Conservation (phyloP, 768 basidiomycete species). For the Coprinopsis marcescibilis region DNA sequence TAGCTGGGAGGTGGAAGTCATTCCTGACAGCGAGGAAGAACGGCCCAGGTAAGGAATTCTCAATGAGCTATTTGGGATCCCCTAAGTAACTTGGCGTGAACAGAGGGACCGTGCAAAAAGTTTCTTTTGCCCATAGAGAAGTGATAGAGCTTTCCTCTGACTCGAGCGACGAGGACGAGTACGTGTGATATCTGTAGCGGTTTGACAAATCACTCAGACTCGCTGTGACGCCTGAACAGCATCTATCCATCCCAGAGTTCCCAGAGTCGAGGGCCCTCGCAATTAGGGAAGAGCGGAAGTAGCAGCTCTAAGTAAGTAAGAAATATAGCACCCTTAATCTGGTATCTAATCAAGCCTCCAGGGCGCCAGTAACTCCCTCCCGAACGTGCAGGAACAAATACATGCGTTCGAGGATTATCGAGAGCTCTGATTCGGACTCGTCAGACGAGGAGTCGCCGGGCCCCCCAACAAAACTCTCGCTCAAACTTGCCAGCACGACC, state of each 20-base stretch:
- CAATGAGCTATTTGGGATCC: not conserved
- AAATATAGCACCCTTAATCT: not conserved
- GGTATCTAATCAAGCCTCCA: not conserved
- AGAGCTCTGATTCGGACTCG: slow-evolving; percentile 29
- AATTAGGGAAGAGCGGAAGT: not conserved
- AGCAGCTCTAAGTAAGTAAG: not conserved
- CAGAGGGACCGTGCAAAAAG: slow-evolving; percentile 5
- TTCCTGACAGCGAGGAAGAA: slow-evolving; percentile 49
- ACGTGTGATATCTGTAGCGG: not conserved
- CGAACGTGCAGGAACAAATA: slow-evolving; percentile 12
- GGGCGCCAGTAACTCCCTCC: not conserved
- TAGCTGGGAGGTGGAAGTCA: slow-evolving; percentile 24
- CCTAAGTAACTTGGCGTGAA: not conserved
- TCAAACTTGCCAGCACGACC: slow-evolving; percentile 17
- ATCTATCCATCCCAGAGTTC: no score
- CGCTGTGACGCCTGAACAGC: no score
- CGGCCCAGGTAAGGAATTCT: slow-evolving; percentile 23
- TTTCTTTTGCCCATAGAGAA: slow-evolving; percentile 13
- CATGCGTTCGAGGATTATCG: slow-evolving; percentile 25
- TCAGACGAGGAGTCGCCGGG: slow-evolving; percentile 19
- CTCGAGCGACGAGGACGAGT: slow-evolving; percentile 26
- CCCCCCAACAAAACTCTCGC: slow-evolving; percentile 24
- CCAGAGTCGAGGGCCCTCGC: not conserved
- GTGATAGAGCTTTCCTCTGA: slow-evolving; percentile 57
- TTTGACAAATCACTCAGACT: not conserved